Base-by-base conservation (phyloP, 805 yeast species). In the Saccharomycopsis fermentans region DNA sequence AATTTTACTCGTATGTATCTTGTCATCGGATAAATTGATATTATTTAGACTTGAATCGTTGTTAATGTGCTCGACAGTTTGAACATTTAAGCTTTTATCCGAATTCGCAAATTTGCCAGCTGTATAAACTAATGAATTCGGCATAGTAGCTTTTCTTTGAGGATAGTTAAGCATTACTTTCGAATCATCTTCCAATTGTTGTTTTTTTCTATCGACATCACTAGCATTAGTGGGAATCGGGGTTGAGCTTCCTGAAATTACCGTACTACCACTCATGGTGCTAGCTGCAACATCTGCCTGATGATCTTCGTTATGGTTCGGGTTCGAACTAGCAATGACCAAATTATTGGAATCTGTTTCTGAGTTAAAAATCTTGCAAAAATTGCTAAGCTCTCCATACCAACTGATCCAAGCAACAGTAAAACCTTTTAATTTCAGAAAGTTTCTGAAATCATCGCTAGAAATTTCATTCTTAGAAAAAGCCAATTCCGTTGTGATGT, bases 361-460 rank as follows among this genome's bases (percentile, higher is more conserved):
- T 6, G 53, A 9, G 4, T 48, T 36, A 34, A 55, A 35, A 6
- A 57, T 47, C 8, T 27, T 35, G 29, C 57, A 53, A 32, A 59
- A 59, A 9, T 57, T 59, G 17, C 54, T 57, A 6, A 55, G 16
- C 39, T 59, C 62, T 8, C 62, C 62, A 32, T 53, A 56, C 62
- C 62, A 59, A 29, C 32, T 29, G n/a, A 59, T 29, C 59, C 59
- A 59, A 29, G 48, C 55, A 11, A 21, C 14, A 17, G 36, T 36
- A 6, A 54, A 19, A 9, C 39, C 12, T 35, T 57, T 56, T 12
- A 57, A 29, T 11, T 29, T 36, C 21, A 32, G 29, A 56, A 86
- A 90, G 39, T 96, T 88, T 27, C 96, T 94, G 1, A 82, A 90
- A 72, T 87, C 95, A 36, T 84, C 96, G 1, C 74, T 89, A 74